Conservation (phyloP, 2,329 filamentous ascomycete genomes). For the Graphilbum sp. region DNA sequence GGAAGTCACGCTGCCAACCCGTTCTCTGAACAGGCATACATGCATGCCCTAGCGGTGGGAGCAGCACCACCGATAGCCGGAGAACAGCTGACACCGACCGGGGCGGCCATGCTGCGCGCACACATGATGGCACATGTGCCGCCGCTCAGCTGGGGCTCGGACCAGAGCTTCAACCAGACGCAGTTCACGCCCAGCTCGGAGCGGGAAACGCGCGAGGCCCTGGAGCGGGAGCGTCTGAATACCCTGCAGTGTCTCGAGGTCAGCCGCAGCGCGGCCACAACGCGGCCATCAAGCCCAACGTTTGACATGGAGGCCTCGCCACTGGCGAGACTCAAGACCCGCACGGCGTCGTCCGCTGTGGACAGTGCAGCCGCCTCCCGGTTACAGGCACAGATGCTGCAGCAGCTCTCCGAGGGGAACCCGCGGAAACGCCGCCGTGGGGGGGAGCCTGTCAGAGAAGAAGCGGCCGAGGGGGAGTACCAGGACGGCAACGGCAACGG, state of each 20-base stretch:
- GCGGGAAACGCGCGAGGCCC: slow-evolving; percentile 40
- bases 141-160: slow-evolving; percentile 34
- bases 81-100: too few relatives aligned
- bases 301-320: slow-evolving; percentile 11
- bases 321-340: slow-evolving; percentile 10
- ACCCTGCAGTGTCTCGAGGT: slow-evolving; percentile 40
- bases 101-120: background rate
- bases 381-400: slow-evolving; percentile 9
- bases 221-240: slow-evolving; percentile 37
- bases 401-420: background rate
- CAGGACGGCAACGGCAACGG: background rate
- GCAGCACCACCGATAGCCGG: too few relatives aligned
- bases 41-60: too few relatives aligned
- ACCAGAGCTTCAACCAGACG: slow-evolving; percentile 39
- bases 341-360: slow-evolving; percentile 13
- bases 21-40: too few relatives aligned
- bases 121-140: background rate
- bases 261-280: slow-evolving; percentile 41
- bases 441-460: background rate
- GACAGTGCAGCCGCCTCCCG: slow-evolving; percentile 19
- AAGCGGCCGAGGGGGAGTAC: background rate
- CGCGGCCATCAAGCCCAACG: slow-evolving; percentile 40
- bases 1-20: too few relatives aligned
- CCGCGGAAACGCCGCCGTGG: slow-evolving; percentile 39
- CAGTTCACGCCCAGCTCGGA: slow-evolving; percentile 38